A percentile compares a stretch with the other conserved stretches of the same genome.
These are phyloP conservation scores for Boletellus ananas DNA, from an alignment of 768 basidiomycete genomes.

Conservation along the genomic window DNA sequence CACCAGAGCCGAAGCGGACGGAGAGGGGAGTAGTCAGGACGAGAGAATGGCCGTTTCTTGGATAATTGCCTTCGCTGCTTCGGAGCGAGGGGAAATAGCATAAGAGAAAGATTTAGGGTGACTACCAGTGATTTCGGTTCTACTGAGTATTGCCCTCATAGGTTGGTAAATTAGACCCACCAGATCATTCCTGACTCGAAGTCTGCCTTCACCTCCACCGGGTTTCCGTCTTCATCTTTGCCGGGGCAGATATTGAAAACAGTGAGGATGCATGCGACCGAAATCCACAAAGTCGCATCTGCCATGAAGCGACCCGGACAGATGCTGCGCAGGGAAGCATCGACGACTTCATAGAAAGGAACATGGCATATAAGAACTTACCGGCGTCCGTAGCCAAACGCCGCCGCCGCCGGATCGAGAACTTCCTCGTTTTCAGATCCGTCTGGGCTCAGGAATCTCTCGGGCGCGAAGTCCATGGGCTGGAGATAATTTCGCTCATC, in stretches of 20 bases:
- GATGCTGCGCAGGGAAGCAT: slow-evolving; percentile 18
- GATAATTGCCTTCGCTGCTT: slow-evolving; percentile 24
- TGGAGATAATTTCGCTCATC: slow-evolving; percentile 34
- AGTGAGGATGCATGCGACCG: slow-evolving; percentile 29
- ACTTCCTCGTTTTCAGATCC: slow-evolving; percentile 32
- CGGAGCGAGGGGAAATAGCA: slow-evolving; percentile 30
- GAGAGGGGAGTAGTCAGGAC: slow-evolving; percentile 3
- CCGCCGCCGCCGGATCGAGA: slow-evolving; percentile 28
- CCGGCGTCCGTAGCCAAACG: slow-evolving; percentile 38
- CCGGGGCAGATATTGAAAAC: slow-evolving; percentile 26
- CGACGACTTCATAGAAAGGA: neutral
- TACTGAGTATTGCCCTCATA: neutral
- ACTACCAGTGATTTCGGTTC: slow-evolving; percentile 9
- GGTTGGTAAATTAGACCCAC: slow-evolving; percentile 9
- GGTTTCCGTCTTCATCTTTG: slow-evolving; percentile 16
- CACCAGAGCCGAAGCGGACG: neutral
- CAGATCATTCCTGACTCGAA: slow-evolving; percentile 32
- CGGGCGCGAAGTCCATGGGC: slow-evolving; percentile 36
- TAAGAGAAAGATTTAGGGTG: slow-evolving; percentile 31
- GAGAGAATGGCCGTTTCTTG: slow-evolving; percentile 26
- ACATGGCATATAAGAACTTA: slow-evolving; percentile 1
- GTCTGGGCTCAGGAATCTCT: slow-evolving; percentile 37
- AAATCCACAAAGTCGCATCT: slow-evolving; percentile 37
- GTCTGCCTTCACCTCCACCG: slow-evolving; percentile 17
- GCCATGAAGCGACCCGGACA: slow-evolving; percentile 47